Base-by-base conservation (phyloP, 306 rosid genomes). In the Neltuma alba region DNA sequence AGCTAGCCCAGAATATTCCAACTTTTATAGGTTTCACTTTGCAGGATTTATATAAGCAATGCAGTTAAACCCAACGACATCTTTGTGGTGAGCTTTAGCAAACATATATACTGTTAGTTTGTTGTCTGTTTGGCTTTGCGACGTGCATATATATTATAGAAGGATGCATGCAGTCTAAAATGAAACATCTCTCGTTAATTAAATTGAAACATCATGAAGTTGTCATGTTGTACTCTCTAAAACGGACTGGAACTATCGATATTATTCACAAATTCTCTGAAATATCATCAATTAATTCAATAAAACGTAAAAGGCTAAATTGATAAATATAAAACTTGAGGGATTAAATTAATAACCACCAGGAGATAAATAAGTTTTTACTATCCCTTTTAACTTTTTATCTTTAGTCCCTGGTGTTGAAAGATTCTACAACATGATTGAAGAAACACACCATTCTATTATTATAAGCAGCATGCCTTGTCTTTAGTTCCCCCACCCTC, bases 321-420 rank as follows among this genome's bases (percentile, higher is more conserved):
- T 0, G 23, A 48, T 48, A 18, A 6, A 5, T 16, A 48, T 18
- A 21, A 48, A 48, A 48, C 12, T 48, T 16, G 21, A 18, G 9
- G n/a, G 55, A 18, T 21, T 21, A 48, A 48, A 48, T 48, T 48
- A 2, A 20, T 18, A 5, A 48, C 21, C 2, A n/a, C n/a, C n/a
- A n/a, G n/a, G n/a, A n/a, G n/a, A n/a, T n/a, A n/a, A n/a, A n/a
- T n/a, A n/a, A n/a, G n/a, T n/a, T n/a, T 12, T 45, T 15, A 45
- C 15, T 7, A 47, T 47, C 54, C 12, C 54, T 5, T 6, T 1
- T 1, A 16, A n/a, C 50, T n/a, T 7, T n/a, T 71, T 85, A 70
- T 68, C 34, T 13, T 68, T 70, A 86, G 94, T 90, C 88, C 88
- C 94, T 91, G 80, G 72, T 81, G 72, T 65, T 76, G 60, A 48